These are phyloP conservation scores for Fagopyrum esculentum DNA, from an alignment of 148 eudicot species.

Conservation along the genomic window DNA sequence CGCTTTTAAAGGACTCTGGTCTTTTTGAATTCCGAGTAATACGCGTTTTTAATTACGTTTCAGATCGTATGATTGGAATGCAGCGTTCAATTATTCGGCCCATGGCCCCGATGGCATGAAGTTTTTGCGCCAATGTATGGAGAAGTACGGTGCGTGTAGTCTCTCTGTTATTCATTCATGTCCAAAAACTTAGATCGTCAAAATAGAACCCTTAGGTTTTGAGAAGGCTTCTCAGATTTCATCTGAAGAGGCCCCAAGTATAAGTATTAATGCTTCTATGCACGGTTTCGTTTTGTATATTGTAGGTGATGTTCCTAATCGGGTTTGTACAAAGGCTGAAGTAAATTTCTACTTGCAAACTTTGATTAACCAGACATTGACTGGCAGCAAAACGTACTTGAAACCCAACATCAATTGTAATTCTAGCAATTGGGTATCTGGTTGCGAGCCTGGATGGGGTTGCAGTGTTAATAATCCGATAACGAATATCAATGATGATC, in stretches of 20 bases:
- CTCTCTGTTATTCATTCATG: not conserved
- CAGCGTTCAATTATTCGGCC: slow-evolving; percentile 26
- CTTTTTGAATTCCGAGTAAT: not conserved
- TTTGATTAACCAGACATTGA: slow-evolving; percentile 2
- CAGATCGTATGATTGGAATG: slow-evolving; percentile 23
- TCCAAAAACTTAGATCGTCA: too few species aligned
- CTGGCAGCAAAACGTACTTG: not conserved
- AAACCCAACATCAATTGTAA: slow-evolving; percentile 35
- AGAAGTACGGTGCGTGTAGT: slow-evolving; percentile 18
- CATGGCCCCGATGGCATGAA: slow-evolving; percentile 11
- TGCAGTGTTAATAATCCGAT: slow-evolving; percentile 17
- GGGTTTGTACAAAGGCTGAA: slow-evolving; percentile 35
- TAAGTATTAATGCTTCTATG: too few species aligned
- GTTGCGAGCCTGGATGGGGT: slow-evolving; percentile 52
- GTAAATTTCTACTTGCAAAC: slow-evolving; percentile 23
- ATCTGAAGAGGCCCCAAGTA: too few species aligned
- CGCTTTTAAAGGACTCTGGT: not conserved
- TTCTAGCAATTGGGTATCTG: slow-evolving; percentile 28
- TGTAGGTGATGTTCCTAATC: slow-evolving; percentile 26
- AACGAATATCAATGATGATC: slow-evolving; percentile 10
- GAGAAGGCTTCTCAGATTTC: too few species aligned
- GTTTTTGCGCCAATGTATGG: slow-evolving; percentile 23
- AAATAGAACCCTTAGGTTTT: too few species aligned
- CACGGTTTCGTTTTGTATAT: not conserved
- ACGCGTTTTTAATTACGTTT: not conserved